Base-by-base conservation (phyloP, 306 rosid species). In the Castanea sativa region DNA sequence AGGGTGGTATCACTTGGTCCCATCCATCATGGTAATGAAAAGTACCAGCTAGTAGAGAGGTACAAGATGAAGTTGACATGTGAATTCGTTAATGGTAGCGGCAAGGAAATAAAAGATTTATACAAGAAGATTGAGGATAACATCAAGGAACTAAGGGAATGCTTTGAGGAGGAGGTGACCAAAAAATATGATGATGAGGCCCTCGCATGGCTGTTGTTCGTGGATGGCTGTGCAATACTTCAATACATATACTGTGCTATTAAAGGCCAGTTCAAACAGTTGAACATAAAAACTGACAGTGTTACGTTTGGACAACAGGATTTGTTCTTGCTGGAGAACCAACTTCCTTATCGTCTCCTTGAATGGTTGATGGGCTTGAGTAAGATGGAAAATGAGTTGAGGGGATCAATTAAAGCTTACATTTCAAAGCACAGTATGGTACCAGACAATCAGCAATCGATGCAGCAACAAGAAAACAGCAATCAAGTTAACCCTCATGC, bases 311-410 rank as follows among this genome's bases (percentile, higher is more conserved):
- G 51, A 3, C 73, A 23, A 11, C 76, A 73, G 11, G 86, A 83
- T 61, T 53, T 78, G 73, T 74, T 83, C 73, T 59, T 83, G 73
- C 67, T 83, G 33, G 86, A 83, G 73, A 83, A 83, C 21, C 83
- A 78, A 70, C 55, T 83, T 53, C 83, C 86, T 6, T 83, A 32
- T 18, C 4, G 27, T 5, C 77, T 74, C n/a, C 80, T 83, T n/a
- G 1, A 16, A 51, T 19, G 53, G 43, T 27, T 76, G 69, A 77
- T 76, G 74, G 29, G 5, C 49, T 18, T 0, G 14, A 41, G 73
- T 55, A 0, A 5, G 15, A 45, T 30, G 20, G 1, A n/a, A 23
- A 0, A 1, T 0, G 15, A 25, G 0, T 1, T 0, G 6, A 4
- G 7, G n/a, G 11, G 0, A 0, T 69, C 73, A 1, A 74, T 83